Base-by-base conservation (phyloP, 306 rosid genomes). In the Sophora flavescens region DNA sequence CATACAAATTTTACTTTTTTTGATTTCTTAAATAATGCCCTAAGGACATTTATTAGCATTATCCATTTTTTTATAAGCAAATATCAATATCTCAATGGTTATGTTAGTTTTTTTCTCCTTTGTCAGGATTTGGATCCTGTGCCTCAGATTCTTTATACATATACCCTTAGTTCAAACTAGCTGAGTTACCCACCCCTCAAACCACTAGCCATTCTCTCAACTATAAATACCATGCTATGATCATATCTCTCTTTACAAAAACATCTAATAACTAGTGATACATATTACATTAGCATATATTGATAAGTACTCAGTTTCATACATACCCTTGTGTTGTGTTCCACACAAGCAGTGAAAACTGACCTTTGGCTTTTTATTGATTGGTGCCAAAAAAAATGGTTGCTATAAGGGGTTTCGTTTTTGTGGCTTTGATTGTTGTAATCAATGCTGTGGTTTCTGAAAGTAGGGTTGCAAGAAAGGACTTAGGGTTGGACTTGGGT, bases 401-500 rank as follows among this genome's bases (percentile, higher is more conserved):
- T 41, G 9, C n/a, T 8, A 8, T 38, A 36, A 86, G 68, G 75
- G 50, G 28, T 38, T 30, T 81, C 12, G 80, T 78, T 73, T 61
- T 86, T 42, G 58, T 78, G 57, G 81, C 84, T 76, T 68, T 91
- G 70, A 59, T 87, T 18, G 79, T 87, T 77, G 83, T 81, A 2
- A 35, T 84, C 6, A 73, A 71, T 47, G 63, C 33, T 1, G 63
- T 80, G 10, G 52, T 54, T 3, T 83, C 80, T 16, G 88, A 86
- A 13, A 77, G 97, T 28, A 79, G 90, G 66, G 89, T 68, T 18
- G 92, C 76, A 11, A 86, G 94, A 72, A 88, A 87, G 76, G 86
- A 91, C 76, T 80, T 91, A 2, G 94, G 94, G 8, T 32, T 89
- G 74, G 83, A 87, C 82, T 78, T 91, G 2, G 97, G 92, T 69